These are phyloP conservation scores for Rhizophagus sp. DNA, from an alignment of 192 early-diverging fungal genomes.

Conservation along the genomic window DNA sequence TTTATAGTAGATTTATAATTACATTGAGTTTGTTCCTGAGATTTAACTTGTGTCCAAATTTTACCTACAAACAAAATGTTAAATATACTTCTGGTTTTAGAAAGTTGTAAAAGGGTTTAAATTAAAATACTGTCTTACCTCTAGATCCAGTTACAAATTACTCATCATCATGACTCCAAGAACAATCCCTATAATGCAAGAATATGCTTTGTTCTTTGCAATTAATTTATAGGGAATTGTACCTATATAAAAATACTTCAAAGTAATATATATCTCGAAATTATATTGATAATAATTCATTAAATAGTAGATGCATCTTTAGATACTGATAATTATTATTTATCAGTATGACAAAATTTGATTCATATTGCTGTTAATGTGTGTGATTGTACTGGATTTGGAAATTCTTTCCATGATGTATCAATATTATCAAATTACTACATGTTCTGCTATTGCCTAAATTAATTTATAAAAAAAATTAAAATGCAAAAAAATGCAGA, in stretches of 20 bases:
- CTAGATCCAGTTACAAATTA: constrained; percentile 92
- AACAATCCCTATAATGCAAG: constrained; percentile 90
- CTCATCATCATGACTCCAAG: constrained; percentile 75
- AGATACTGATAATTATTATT: constrained; percentile 73
- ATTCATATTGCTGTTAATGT: constrained; percentile 82
- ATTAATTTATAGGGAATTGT: constrained; percentile 58
- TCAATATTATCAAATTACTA: constrained; percentile 71
- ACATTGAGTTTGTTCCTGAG: constrained; percentile 35
- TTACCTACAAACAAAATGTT: constrained; percentile 46
- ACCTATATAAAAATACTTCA: constrained; percentile 1
- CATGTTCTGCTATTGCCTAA: constrained; percentile 70
- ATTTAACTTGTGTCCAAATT: constrained; percentile 62
- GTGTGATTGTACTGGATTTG: constrained; percentile 64
- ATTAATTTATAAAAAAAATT: not conserved
- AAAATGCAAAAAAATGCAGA: not conserved
- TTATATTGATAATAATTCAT: not conserved
- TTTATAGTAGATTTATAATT: constrained; percentile 62
- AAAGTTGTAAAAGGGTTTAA: not conserved
- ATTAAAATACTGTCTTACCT: constrained; percentile 71
- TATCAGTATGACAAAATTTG: constrained; percentile 75
- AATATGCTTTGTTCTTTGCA: constrained; percentile 74
- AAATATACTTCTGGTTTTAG: not conserved
- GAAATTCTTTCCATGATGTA: constrained; percentile 69
- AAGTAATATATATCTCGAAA: not conserved
- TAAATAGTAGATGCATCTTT: constrained; percentile 65